Conservation (phyloP, 2,329 filamentous ascomycete genomes). For the Talaromyces piceae region DNA sequence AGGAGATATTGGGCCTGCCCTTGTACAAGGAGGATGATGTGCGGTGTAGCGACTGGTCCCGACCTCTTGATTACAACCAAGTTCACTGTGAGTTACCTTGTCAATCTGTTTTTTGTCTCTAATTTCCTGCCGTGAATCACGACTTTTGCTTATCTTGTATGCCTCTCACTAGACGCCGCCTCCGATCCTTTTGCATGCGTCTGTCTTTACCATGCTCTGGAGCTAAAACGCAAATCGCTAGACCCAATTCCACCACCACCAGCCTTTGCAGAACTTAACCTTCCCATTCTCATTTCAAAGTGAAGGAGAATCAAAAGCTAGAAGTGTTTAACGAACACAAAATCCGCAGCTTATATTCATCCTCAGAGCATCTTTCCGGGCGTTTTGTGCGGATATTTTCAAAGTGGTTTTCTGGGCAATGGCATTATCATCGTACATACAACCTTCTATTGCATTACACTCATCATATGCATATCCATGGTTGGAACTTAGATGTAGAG, state of each 20-base stretch:
- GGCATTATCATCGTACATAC: not conserved
- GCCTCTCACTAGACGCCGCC: slow-evolving; percentile 54
- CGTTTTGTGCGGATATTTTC: not conserved
- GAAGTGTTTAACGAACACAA: not conserved
- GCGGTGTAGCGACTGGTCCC: slow-evolving; percentile 67
- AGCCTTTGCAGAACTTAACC: slow-evolving; percentile 57
- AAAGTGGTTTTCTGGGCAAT: not conserved
- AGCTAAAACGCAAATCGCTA: slow-evolving; percentile 59
- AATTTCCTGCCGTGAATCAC: not conserved
- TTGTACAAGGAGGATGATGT: slow-evolving; percentile 66
- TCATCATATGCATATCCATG: not conserved
- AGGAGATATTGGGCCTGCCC: slow-evolving; percentile 64
- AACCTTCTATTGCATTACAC: not conserved
- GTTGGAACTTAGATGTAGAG: not conserved
- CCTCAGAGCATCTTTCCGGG: not conserved
- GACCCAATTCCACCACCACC: slow-evolving; percentile 65
- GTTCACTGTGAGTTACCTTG: slow-evolving; percentile 54
- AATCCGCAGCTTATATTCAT: not conserved
- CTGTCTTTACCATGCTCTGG: slow-evolving; percentile 64
- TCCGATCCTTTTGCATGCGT: slow-evolving; percentile 75
- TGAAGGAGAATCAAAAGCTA: not conserved
- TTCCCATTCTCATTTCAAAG: slow-evolving; percentile 50
- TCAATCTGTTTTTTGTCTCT: not conserved
- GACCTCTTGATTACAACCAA: slow-evolving; percentile 55
- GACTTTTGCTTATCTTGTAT: not conserved